Base-by-base conservation (phyloP, 2,329 filamentous ascomycete genomes). In the Hymenoscyphus occultus region DNA sequence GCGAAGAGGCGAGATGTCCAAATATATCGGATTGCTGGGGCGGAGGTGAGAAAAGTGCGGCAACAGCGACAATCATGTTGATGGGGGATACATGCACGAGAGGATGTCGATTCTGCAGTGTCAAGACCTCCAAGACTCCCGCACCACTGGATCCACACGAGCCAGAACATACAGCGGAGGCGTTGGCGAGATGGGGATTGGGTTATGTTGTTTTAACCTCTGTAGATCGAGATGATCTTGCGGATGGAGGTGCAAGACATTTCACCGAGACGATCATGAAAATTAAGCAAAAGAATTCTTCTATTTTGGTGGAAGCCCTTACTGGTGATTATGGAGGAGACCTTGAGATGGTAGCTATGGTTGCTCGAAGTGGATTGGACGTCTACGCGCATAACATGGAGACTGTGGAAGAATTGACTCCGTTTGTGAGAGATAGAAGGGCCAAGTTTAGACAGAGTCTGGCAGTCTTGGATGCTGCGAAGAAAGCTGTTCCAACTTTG, bases 1-100 rank as follows among this genome's bases (percentile, higher is more conserved):
- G 95, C 78, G 95, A 99, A 80, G 95, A 99, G 80, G 95, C 95
- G 1, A 87, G 93, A 70, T 99, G 95, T 78, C 95, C 95, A 67
- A 99, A 99, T 78, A 97, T 99, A 67, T 93, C 90, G 69, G 94
- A 98, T 77, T 99, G 95, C 82, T 99, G 95, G 95, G 95, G 95
- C 67, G 95, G 95, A 40, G 87, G 84, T 75, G 87, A 90, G 77
- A 97, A 97, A 81, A 89, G 87, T 70, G 90, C 92, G 32, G 95
- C 95, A 4, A 99, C 95, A 39, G 95, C 95, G 2, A 99, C 95
- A 12, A 98, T 99, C 78, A 99, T 99, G 95, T 82, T 99, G 59
- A 98, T 98, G 93, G 95, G 95, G 69, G 95, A 99, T 78, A 98
- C 94, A 9, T 99, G 95, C 79, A 99, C 95, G 19, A 86, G 95